These are phyloP conservation scores for Dactylorhiza incarnata DNA, from an alignment of 106 monocot genomes.

Conservation along the genomic window DNA sequence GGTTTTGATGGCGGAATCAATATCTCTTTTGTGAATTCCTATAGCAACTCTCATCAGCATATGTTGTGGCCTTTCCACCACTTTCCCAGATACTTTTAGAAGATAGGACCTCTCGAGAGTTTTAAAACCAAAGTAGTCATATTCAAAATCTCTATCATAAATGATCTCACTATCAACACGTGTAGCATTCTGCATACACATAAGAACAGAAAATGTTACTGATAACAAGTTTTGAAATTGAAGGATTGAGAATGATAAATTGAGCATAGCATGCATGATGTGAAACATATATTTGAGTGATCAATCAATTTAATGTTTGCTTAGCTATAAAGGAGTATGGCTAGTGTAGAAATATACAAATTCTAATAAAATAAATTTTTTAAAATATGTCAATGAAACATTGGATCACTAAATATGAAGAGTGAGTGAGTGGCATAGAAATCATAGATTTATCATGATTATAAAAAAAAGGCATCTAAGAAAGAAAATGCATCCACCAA, in stretches of 20 bases:
- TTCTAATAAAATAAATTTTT: no score
- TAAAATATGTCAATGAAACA: no score
- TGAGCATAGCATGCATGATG: not conserved
- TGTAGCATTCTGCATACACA: slow-evolving; percentile 57
- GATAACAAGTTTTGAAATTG: not conserved
- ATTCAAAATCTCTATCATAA: slow-evolving; percentile 87
- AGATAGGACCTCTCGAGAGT: slow-evolving; percentile 92
- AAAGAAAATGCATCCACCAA: no score
- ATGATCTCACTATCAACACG: slow-evolving; percentile 85
- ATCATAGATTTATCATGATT: no score
- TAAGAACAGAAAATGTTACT: not conserved
- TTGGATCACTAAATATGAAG: no score
- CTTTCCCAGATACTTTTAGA: slow-evolving; percentile 61
- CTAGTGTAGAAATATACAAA: no score
- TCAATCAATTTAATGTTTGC: not conserved
- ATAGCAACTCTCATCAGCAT: slow-evolving; percentile 96
- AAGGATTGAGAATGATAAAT: not conserved
- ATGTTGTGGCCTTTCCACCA: slow-evolving; percentile 89
- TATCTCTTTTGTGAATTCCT: slow-evolving; percentile 90
- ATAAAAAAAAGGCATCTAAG: no score
- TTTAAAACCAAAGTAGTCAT: slow-evolving; percentile 96
- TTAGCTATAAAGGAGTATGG: not conserved
- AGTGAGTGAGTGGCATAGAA: no score
- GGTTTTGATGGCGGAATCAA: slow-evolving; percentile 63
- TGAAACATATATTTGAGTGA: not conserved